These are phyloP conservation scores for Sclerotinia subarctica DNA, from an alignment of 2,329 filamentous ascomycete genomes.

Conservation along the genomic window DNA sequence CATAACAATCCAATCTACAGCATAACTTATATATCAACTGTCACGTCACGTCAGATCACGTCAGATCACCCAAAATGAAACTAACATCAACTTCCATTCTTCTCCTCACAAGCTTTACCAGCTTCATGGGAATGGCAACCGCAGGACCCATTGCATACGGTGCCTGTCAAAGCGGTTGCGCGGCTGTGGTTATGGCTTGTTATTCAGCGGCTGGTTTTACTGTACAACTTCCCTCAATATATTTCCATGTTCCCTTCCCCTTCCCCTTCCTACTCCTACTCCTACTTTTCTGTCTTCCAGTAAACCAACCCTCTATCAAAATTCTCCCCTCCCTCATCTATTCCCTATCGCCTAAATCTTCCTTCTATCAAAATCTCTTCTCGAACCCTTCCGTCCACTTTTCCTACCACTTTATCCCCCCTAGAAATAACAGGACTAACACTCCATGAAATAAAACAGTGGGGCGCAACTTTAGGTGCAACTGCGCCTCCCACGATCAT, in stretches of 20 bases:
- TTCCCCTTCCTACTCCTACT: no score
- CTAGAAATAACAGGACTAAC: not conserved
- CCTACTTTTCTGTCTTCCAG: no score
- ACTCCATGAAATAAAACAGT: not conserved
- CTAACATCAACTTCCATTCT: not conserved
- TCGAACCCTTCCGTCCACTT: no score
- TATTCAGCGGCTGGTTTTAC: not conserved
- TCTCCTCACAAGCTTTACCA: not conserved
- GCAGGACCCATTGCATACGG: not conserved
- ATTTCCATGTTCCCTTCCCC: no score
- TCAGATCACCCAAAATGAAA: not conserved
- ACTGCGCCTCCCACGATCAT: slow-evolving; percentile 6
- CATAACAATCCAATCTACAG: no score
- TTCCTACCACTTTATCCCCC: no score
- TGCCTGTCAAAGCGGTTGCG: slow-evolving; percentile 10
- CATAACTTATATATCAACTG: not conserved
- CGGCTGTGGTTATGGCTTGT: slow-evolving; percentile 12
- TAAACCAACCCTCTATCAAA: no score
- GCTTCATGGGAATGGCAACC: not conserved
- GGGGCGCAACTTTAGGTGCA: slow-evolving; percentile 7
- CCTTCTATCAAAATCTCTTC: no score
- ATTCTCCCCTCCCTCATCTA: no score
- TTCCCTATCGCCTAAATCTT: no score
- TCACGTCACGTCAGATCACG: not conserved
- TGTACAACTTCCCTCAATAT: not conserved